Base-by-base conservation (phyloP, 2,329 filamentous ascomycete genomes). In the Fusarium sambucinum region DNA sequence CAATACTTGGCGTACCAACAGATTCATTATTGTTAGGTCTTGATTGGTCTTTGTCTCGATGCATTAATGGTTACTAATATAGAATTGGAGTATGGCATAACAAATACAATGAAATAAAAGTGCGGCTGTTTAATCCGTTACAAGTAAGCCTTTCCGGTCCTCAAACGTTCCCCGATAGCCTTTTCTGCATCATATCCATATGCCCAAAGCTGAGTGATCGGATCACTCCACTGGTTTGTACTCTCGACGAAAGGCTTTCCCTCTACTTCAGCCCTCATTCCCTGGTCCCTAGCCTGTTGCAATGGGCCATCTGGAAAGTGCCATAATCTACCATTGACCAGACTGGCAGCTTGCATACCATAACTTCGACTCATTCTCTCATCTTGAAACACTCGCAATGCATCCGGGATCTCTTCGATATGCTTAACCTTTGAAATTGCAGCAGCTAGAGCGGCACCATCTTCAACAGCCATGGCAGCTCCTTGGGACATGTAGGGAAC, bases 401-500 rank as follows among this genome's bases (percentile, higher is more conserved):
- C 55, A 2, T 4, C 13, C 2, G 37, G 0, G 0, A 60, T 6
- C 21, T 52, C n/a, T 2, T 44, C 35, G 3, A n/a, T 51, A 4
- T 4, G 10, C 1, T n/a, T 44, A 10, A 19, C 30, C 17, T 59
- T 41, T 7, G 57, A 21, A 14, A 60, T 14, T 1, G 55, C 44
- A 3, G 44, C 16, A 1, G 57, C 57, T 0, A 60, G 30, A 8
- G 57, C 57, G 3, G 57, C 55, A 0, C 55, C 57, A 19, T 60
- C 57, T 44, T 60, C 57, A 5, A 60, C 55, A 3, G 57, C 57
- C 57, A 60, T 60, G 3, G 57, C 57, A 6, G 57, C 57, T 8
- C 57, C 57, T 2, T 60, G 57, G 8, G 57, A 60, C 57, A 60
- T 60, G 16, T 60, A 60, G 0, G 57, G 57, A 1, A 60, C 57